A percentile compares a stretch with the other conserved stretches of the same genome.
Evolutionary conservation across 164 flowering plant species (phyloP).

Genomic region (Umbellularia californica): DNA sequence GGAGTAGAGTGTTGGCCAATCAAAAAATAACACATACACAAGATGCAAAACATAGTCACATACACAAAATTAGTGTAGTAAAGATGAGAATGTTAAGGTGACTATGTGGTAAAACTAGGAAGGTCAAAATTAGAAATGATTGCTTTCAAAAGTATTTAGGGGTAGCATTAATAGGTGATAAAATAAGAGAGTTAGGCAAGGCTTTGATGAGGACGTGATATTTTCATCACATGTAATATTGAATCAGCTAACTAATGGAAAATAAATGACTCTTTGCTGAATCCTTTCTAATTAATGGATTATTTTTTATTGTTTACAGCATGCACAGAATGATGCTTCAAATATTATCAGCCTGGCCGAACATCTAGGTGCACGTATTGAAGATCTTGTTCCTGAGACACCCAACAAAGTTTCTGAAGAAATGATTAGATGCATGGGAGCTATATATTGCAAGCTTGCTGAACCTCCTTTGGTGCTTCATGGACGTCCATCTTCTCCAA

Average conservation of each 20-base stretch:
- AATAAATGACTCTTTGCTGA: neutral
- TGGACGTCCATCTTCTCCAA: conserved; percentile 70
- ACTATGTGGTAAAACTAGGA: no score
- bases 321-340: conserved; percentile 38
- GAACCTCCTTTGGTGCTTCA: conserved; percentile 53
- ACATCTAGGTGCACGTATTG: conserved; percentile 50
- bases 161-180: no score
- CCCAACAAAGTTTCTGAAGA: conserved; percentile 80
- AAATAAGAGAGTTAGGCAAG: no score
- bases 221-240: neutral
- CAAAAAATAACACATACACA: no score
- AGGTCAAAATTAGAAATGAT: no score
- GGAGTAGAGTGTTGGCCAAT: no score
- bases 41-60: no score
- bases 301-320: conserved; percentile 24
- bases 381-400: conserved; percentile 52
- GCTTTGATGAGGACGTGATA: no score
- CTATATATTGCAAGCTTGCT: conserved; percentile 72
- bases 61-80: no score
- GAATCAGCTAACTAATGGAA: neutral
- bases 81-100: no score
- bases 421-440: conserved; percentile 69
- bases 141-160: no score
- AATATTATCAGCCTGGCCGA: conserved; percentile 53
- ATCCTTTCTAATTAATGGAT: neutral